Evolutionary conservation across 1,139 yeast genomes (phyloP).

Genomic region (Tardiomyces blankii): DNA sequence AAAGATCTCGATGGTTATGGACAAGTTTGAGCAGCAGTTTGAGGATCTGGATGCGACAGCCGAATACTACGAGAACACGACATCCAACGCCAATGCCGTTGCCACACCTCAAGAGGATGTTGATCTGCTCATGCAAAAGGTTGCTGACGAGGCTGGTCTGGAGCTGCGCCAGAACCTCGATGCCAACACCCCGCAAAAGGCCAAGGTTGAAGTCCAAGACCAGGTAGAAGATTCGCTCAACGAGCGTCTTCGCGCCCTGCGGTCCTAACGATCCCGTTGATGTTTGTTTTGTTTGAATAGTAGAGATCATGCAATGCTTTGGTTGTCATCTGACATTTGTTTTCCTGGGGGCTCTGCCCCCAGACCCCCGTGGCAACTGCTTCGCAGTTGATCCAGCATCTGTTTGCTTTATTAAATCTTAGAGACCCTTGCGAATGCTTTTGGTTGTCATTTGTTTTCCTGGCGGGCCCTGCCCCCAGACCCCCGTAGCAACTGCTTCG

Average conservation of each 20-base stretch:
- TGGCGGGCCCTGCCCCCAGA: too few species aligned
- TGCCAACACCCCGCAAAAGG: constrained; percentile 23
- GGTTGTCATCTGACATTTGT: too few species aligned
- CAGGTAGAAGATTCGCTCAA: constrained; percentile 85
- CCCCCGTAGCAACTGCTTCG: too few species aligned
- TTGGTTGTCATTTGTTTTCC: too few species aligned
- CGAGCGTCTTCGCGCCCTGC: constrained; percentile 75
- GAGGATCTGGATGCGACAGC: constrained; percentile 94
- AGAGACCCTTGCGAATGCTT: too few species aligned
- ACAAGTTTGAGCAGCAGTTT: constrained; percentile 89
- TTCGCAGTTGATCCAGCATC: too few species aligned
- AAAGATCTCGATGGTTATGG: constrained; percentile 84
- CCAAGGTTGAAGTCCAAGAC: constrained; percentile 36
- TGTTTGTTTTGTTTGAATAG: background rate
- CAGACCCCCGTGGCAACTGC: too few species aligned
- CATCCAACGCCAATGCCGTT: constrained; percentile 79
- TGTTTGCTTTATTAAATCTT: too few species aligned
- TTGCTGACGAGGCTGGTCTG: constrained; percentile 96
- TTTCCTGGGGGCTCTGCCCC: too few species aligned
- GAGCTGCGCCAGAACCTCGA: constrained; percentile 80
- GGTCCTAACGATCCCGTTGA: constrained; percentile 25
- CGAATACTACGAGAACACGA: constrained; percentile 83
- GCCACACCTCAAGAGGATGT: constrained; percentile 94
- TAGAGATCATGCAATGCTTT: background rate
- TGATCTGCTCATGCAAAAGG: constrained; percentile 79